Percentiles rank a stretch among this genome's conserved stretches.
Evolutionary conservation across 1,284 basidiomycete genomes (phyloP).

Genomic region (Cutaneotrichosporon mucoides): DNA sequence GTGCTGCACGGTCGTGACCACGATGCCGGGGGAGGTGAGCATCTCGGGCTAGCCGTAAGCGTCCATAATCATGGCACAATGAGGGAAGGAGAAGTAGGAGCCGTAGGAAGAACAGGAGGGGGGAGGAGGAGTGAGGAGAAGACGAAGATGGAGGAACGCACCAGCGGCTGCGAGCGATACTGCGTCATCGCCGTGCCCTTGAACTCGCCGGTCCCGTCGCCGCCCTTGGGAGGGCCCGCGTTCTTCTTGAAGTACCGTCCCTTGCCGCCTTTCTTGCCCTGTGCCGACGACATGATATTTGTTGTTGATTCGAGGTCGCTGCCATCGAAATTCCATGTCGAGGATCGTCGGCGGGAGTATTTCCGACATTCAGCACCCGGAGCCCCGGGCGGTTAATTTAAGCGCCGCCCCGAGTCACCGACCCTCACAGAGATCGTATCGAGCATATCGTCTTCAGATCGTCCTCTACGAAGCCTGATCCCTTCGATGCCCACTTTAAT

Average conservation of each 20-base stretch:
- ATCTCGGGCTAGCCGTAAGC: conserved; percentile 30
- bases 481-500: no score
- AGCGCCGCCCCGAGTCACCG: no score
- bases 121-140: no score
- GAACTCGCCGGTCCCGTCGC: conserved; percentile 19
- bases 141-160: background rate
- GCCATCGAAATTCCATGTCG: background rate
- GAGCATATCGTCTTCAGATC: no score
- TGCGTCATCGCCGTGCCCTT: conserved; percentile 8
- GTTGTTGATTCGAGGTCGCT: background rate
- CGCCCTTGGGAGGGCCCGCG: conserved; percentile 49
- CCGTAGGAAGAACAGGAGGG: no score
- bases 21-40: conserved; percentile 33
- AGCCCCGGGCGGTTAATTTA: no score
- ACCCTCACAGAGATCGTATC: no score
- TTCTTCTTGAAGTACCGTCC: conserved; percentile 53
- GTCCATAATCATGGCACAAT: no score
- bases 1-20: conserved; percentile 34
- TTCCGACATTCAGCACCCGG: no score
- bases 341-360: no score
- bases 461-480: no score
- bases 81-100: no score
- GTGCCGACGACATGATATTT: background rate
- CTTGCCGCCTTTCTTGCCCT: background rate
- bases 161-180: conserved; percentile 20